Evolutionary conservation across 805 yeast species (phyloP).

Genomic region (Starmerella cellae): DNA sequence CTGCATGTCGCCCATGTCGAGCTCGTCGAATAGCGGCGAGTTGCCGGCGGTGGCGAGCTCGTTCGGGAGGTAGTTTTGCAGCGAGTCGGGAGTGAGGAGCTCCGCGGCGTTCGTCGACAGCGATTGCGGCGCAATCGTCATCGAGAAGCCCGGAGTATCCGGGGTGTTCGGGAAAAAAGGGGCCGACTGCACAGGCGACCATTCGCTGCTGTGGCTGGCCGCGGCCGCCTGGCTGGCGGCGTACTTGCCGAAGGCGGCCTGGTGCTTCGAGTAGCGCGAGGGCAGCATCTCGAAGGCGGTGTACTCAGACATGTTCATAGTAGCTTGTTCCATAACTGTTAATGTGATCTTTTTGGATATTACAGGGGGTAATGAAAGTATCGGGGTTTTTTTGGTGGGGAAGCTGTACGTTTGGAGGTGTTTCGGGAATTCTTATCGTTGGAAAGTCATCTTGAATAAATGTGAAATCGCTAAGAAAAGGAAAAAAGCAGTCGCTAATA

Average conservation of each 20-base stretch:
- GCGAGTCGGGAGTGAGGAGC: constrained; percentile 15
- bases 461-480: constrained; percentile 2
- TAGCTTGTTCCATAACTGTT: constrained; percentile 1
- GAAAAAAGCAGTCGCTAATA: background rate
- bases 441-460: constrained; percentile 8
- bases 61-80: constrained; percentile 18
- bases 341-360: background rate
- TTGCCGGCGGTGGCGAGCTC: constrained; percentile 18
- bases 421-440: background rate
- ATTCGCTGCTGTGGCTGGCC: constrained; percentile 19
- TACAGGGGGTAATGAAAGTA: background rate
- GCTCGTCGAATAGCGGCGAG: constrained; percentile 26
- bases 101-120: constrained; percentile 1
- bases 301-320: constrained; percentile 5
- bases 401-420: too few species aligned
- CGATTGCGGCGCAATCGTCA: constrained; percentile 3
- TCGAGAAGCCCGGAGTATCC: constrained; percentile 11
- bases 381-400: background rate
- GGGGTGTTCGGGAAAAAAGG: constrained; percentile 14
- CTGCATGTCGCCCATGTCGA: constrained; percentile 14
- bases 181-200: constrained; percentile 18
- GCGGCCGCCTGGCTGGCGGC: constrained; percentile 25
- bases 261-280: constrained; percentile 20
- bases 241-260: constrained; percentile 26
- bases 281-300: constrained; percentile 9